A percentile compares a stretch with the other conserved stretches of the same genome.
Evolutionary conservation across 495 filamentous ascomycete species (phyloP).

Genomic region (Penicillium manginii): DNA sequence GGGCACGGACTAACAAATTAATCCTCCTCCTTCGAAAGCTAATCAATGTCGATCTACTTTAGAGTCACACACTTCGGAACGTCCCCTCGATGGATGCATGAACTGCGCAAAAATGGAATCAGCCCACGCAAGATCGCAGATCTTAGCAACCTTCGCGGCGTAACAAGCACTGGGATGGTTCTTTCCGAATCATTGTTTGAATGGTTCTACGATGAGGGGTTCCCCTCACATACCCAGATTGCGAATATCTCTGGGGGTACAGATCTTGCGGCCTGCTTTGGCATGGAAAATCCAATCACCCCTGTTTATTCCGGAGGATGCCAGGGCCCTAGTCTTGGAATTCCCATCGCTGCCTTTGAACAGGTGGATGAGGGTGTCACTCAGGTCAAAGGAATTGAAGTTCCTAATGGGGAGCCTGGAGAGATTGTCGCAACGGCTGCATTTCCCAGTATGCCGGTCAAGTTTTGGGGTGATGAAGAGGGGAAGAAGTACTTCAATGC

Average conservation of each 20-base stretch:
- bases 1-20: no score
- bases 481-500: conserved; percentile 64
- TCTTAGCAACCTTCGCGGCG: conserved; percentile 57
- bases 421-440: conserved; percentile 69
- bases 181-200: conserved; percentile 71
- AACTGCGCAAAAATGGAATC: conserved; percentile 62
- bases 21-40: neutral
- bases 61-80: conserved; percentile 63
- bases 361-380: conserved; percentile 54
- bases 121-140: conserved; percentile 62
- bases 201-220: conserved; percentile 80
- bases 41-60: neutral
- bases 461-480: conserved; percentile 67
- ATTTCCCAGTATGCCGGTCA: conserved; percentile 75
- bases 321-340: conserved; percentile 64
- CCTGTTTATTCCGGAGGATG: conserved; percentile 74
- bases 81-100: conserved; percentile 73
- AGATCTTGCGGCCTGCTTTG: conserved; percentile 75
- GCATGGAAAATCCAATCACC: conserved; percentile 64
- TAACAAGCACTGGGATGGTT: conserved; percentile 78
- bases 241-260: conserved; percentile 78
- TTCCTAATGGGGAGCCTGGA: conserved; percentile 64
- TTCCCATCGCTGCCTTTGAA: conserved; percentile 69
- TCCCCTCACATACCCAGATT: conserved; percentile 65
- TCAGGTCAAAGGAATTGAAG: conserved; percentile 52